Evolutionary conservation across 1,139 yeast species (phyloP).

Genomic region (Candida sp.): DNA sequence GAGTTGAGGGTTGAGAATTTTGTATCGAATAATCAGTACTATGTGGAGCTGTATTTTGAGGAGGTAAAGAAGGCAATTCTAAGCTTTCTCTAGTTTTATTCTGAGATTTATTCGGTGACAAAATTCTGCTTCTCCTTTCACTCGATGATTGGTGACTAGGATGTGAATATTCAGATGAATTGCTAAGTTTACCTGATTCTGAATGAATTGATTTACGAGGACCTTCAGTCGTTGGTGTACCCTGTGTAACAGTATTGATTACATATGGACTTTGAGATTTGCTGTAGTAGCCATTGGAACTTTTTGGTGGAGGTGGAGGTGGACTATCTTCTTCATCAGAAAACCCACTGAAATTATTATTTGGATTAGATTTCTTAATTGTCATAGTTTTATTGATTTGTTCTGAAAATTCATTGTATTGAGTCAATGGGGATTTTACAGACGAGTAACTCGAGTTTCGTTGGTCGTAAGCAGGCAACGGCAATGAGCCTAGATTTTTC

Average conservation of each 20-base stretch:
- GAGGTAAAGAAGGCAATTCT: neutral
- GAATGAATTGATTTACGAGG: conserved; percentile 24
- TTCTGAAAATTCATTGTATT: conserved; percentile 50
- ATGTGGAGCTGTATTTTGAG: neutral
- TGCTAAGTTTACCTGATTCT: conserved; percentile 21
- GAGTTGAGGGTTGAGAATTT: neutral
- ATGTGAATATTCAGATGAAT: conserved; percentile 3
- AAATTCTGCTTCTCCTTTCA: neutral
- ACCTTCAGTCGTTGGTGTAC: conserved; percentile 14
- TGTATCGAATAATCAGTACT: neutral
- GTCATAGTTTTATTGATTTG: conserved; percentile 28
- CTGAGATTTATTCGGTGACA: conserved; percentile 1
- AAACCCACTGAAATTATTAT: conserved; percentile 3
- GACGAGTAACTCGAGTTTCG: conserved; percentile 39
- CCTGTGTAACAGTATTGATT: conserved; percentile 16
- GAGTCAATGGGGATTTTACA: conserved; percentile 49
- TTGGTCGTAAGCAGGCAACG: conserved; percentile 25
- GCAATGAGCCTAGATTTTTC: conserved; percentile 9
- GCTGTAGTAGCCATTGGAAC: conserved; percentile 6
- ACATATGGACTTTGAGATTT: conserved; percentile 11
- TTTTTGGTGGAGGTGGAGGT: conserved; percentile 22
- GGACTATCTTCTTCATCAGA: conserved; percentile 13
- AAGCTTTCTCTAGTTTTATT: neutral
- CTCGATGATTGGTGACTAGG: neutral
- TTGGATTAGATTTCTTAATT: conserved; percentile 2